Conservation (phyloP, 2,329 filamentous ascomycete species). For the Fusarium sp. region DNA sequence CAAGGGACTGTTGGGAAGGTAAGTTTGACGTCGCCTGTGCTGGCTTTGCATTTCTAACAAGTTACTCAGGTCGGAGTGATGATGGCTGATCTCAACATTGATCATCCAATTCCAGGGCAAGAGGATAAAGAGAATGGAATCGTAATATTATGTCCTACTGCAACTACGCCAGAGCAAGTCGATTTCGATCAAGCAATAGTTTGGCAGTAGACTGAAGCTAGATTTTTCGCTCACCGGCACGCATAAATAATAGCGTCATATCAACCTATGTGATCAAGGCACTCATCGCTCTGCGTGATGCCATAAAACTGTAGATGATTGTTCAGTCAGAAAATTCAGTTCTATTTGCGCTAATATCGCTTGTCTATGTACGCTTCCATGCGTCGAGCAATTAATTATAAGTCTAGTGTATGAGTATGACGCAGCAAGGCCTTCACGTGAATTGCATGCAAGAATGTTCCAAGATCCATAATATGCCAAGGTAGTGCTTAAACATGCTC, state of each 20-base stretch:
- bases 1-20: conserved; percentile 19
- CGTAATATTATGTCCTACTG: conserved; percentile 17
- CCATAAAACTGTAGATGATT: fast-evolving
- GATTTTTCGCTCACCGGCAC: too few species aligned
- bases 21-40: not conserved
- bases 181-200: not conserved
- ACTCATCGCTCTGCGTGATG: fast-evolving
- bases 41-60: not conserved
- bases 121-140: conserved; percentile 27
- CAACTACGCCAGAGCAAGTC: not conserved
- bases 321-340: not conserved
- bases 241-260: too few species aligned
- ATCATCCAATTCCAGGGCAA: conserved; percentile 16
- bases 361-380: not conserved
- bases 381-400: not conserved
- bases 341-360: not conserved
- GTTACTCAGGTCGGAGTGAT: not conserved
- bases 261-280: not conserved
- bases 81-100: conserved; percentile 9
- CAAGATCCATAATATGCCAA: fast-evolving
- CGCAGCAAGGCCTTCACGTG: fast-evolving
- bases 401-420: not conserved
- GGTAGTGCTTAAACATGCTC: not conserved
- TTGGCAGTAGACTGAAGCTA: not conserved
- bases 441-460: not conserved